Evolutionary conservation across 768 basidiomycete species (phyloP).

Genomic region (Suillus weaverae): DNA sequence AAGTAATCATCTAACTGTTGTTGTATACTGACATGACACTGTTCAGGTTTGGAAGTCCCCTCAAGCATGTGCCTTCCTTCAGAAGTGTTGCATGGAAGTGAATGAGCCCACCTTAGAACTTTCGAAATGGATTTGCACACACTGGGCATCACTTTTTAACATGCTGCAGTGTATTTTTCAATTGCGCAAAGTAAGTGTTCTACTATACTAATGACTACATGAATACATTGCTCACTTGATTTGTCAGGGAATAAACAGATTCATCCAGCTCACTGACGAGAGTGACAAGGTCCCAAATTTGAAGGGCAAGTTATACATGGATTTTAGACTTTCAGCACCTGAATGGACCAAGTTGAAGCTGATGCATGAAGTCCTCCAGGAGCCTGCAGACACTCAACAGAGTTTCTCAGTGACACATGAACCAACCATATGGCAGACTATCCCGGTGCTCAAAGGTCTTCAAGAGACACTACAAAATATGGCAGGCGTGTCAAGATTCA

Average conservation of each 20-base stretch:
- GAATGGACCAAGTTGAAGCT: conserved; percentile 29
- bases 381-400: conserved; percentile 17
- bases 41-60: too few relatives aligned
- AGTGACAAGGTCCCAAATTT: conserved; percentile 8
- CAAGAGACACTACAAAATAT: conserved; percentile 16
- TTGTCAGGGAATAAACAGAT: neutral
- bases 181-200: neutral
- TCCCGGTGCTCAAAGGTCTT: conserved; percentile 18
- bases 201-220: neutral
- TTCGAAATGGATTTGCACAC: neutral
- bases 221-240: neutral
- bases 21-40: too few relatives aligned
- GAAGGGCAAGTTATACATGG: neutral
- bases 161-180: neutral
- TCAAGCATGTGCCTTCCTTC: too few relatives aligned
- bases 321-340: conserved; percentile 18
- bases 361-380: conserved; percentile 26
- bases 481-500: conserved; percentile 11
- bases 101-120: neutral
- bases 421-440: conserved; percentile 25
- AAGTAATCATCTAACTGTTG: too few relatives aligned
- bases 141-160: neutral
- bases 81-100: too few relatives aligned
- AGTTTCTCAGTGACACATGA: conserved; percentile 18
- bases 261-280: conserved; percentile 17